Evolutionary conservation across 805 yeast genomes (phyloP).

Genomic region (Brettanomyces nanus): DNA sequence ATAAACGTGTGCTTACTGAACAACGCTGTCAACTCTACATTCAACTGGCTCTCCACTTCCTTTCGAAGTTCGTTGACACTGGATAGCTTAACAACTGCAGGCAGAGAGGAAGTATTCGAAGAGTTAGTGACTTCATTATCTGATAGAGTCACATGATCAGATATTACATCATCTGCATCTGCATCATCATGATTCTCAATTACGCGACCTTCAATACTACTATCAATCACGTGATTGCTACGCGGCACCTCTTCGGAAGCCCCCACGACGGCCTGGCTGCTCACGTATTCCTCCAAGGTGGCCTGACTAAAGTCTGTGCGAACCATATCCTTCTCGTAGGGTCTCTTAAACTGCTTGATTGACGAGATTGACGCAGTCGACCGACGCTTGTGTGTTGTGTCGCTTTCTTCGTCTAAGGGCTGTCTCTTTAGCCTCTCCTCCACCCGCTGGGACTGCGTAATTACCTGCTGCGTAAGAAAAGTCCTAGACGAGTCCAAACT

Average conservation of each 20-base stretch:
- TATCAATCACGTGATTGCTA: background rate
- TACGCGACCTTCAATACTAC: background rate
- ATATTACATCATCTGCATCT: background rate
- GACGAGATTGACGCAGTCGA: constrained; percentile 1
- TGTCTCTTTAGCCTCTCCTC: constrained; percentile 19
- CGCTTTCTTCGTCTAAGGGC: constrained; percentile 4
- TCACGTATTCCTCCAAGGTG: constrained; percentile 35
- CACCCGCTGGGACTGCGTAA: constrained; percentile 22
- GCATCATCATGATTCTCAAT: background rate
- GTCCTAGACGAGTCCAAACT: constrained; percentile 59
- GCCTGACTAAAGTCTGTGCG: constrained; percentile 65
- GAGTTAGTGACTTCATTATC: too few species aligned
- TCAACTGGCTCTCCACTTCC: constrained; percentile 37
- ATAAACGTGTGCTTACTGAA: constrained; percentile 66
- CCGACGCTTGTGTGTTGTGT: constrained; percentile 4
- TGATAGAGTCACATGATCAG: background rate
- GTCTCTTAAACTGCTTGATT: constrained; percentile 26
- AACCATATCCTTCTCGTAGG: constrained; percentile 55
- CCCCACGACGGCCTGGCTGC: too few species aligned
- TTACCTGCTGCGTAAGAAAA: constrained; percentile 55
- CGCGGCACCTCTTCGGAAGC: background rate
- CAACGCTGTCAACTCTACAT: constrained; percentile 53
- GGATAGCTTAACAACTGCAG: constrained; percentile 40
- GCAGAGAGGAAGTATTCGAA: constrained; percentile 11
- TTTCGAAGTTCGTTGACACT: constrained; percentile 52